Base-by-base conservation (phyloP, 805 yeast species). In the Suhomyces vadensis region DNA sequence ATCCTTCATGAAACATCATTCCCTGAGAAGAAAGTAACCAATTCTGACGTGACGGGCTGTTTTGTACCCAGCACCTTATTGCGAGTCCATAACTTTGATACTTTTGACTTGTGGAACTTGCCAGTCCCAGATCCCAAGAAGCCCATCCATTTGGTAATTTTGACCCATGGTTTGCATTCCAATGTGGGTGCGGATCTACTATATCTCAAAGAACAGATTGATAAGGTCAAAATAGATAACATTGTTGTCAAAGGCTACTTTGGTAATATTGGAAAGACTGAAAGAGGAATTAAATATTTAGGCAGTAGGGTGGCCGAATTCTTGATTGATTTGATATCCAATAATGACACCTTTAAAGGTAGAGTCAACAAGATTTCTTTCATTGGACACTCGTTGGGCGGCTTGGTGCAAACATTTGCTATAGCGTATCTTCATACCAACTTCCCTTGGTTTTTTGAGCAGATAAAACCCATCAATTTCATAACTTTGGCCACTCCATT, bases 151-250 rank as follows among this genome's bases (percentile, higher is more conserved):
- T 68, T 94, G 44, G 94, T 92, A 2, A 73, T 94, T 3, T 53
- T 91, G 9, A 89, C 97, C 0, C 99, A 94, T 62, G 99, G 99
- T 0, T 75, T 94, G 20, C 95, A 89, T 57, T 87, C 97, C 1
- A 94, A 91, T 56, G 78, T 83, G 4, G 83, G 94, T 1, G 89
- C 96, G 8, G 99, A 94, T 63, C 81, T 94, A 95, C 73, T 87
- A 14, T 91, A 84, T 55, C 56, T 92, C 44, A 90, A 90, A 52
- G 98, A 94, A 56, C 76, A 75, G 54, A 79, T 94, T 11, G 94
- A 87, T 50, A 60, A 67, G 21, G 57, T 52, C 40, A 54, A 53
- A n/a, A 61, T 75, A 0, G 85, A 82, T 27, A 88, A 88, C 56
- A 65, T 91, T 4, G 78, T 91, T 2, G 85, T 92, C 3, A 74